Evolutionary conservation across 257 asterid genomes (phyloP).

Genomic region (Thymus mandschuricus): DNA sequence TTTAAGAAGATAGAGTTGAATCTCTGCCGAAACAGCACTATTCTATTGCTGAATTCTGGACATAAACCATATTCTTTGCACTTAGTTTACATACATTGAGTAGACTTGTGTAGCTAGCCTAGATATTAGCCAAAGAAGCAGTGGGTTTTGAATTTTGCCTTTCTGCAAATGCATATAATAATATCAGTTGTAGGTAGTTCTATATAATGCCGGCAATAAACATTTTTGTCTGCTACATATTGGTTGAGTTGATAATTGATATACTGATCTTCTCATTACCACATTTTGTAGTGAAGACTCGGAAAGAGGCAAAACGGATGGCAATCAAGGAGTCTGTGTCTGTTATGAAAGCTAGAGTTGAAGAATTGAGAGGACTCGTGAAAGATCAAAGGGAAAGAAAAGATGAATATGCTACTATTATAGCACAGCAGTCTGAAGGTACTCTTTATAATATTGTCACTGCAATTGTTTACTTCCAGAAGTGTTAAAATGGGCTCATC

Average conservation of each 20-base stretch:
- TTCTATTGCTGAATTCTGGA: background rate
- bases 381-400: slow-evolving; percentile 69
- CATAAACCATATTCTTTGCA: background rate
- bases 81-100: background rate
- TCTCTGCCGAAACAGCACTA: background rate
- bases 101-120: slow-evolving; percentile 2
- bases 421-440: slow-evolving; percentile 82
- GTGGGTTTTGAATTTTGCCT: background rate
- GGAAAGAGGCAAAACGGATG: slow-evolving; percentile 77
- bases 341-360: slow-evolving; percentile 56
- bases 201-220: background rate
- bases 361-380: slow-evolving; percentile 60
- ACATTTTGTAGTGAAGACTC: slow-evolving; percentile 55
- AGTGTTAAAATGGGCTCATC: slow-evolving; percentile 5
- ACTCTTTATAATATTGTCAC: slow-evolving; percentile 22
- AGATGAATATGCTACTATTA: slow-evolving; percentile 73
- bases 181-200: background rate
- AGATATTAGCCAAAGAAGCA: background rate
- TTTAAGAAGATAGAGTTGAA: background rate
- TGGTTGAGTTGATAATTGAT: background rate
- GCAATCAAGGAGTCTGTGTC: slow-evolving; percentile 62
- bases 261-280: slow-evolving; percentile 6
- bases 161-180: slow-evolving; percentile 6
- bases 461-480: slow-evolving; percentile 22
- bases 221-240: background rate